Evolutionary conservation across 441 rosid genomes (phyloP).

Genomic region (Arabidopsis hybrid): DNA sequence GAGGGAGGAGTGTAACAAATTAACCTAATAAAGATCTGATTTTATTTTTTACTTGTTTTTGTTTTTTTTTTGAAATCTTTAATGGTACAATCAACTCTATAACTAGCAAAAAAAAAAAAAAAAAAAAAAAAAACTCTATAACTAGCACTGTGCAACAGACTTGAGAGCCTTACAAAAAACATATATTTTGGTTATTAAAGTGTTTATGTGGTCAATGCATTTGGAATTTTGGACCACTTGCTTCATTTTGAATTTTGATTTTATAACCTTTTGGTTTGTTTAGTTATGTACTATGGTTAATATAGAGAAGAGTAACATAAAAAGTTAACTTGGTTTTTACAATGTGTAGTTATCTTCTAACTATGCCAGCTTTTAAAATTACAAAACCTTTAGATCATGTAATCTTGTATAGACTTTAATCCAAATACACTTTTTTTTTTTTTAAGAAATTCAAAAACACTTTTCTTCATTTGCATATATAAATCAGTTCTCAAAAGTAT

Average conservation of each 20-base stretch:
- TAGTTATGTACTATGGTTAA: background rate
- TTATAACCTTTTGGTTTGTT: background rate
- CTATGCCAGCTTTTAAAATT: background rate
- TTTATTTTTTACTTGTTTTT: too few relatives aligned
- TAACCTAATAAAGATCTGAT: too few relatives aligned
- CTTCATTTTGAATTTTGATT: background rate
- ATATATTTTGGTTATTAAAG: background rate
- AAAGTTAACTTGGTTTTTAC: background rate
- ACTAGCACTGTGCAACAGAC: background rate
- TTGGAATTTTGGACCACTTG: background rate
- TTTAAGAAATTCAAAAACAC: too few relatives aligned
- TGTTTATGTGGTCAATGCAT: background rate
- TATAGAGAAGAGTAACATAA: background rate
- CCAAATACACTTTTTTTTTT: background rate
- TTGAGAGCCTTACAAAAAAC: background rate
- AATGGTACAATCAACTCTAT: too few relatives aligned
- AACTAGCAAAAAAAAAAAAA: too few relatives aligned
- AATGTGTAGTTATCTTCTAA: background rate
- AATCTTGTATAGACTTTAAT: background rate
- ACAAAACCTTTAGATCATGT: background rate
- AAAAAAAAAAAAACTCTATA: too few relatives aligned
- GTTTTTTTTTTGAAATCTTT: too few relatives aligned
- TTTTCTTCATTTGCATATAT: background rate
- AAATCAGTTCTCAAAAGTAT: constrained; percentile 4
- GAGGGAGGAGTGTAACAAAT: background rate